phyloP scores from a whole-genome alignment of 495 filamentous ascomycete genomes.

The Neurospora terricola region DNA sequence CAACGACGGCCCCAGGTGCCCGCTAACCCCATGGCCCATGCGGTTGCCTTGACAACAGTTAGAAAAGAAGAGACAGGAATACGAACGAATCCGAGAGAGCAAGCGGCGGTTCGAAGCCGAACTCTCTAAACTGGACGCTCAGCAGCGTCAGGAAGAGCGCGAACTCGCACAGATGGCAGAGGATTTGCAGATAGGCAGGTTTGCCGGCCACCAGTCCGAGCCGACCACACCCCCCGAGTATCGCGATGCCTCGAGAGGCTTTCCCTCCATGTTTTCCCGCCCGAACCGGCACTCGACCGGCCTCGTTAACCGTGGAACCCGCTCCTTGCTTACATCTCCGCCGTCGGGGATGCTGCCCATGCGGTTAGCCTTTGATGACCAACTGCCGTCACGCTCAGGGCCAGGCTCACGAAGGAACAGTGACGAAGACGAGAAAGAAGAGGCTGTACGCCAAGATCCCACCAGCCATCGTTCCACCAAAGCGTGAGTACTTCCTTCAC shows the following conservation, averaged over 20 bases:
- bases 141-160: constrained; percentile 66
- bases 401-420: constrained; percentile 78
- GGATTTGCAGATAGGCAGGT: constrained; percentile 44
- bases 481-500: constrained; percentile 43
- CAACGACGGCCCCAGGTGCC: not conserved
- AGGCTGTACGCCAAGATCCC: constrained; percentile 51
- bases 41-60: constrained; percentile 43
- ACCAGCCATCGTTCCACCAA: constrained; percentile 57
- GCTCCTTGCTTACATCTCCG: constrained; percentile 57
- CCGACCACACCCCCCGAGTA: constrained; percentile 96
- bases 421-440: constrained; percentile 66
- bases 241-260: constrained; percentile 54
- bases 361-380: constrained; percentile 43
- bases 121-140: constrained; percentile 74
- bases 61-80: constrained; percentile 84
- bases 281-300: constrained; percentile 76
- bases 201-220: constrained; percentile 70
- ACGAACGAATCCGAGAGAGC: constrained; percentile 77
- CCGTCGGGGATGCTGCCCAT: constrained; percentile 42
- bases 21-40: constrained; percentile 8
- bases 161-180: constrained; percentile 76
- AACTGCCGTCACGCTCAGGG: constrained; percentile 67
- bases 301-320: constrained; percentile 60
- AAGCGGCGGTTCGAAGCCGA: constrained; percentile 77
- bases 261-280: constrained; percentile 63